Evolutionary conservation across 495 filamentous ascomycete genomes (phyloP).

Genomic region (Penicillium paxilli): DNA sequence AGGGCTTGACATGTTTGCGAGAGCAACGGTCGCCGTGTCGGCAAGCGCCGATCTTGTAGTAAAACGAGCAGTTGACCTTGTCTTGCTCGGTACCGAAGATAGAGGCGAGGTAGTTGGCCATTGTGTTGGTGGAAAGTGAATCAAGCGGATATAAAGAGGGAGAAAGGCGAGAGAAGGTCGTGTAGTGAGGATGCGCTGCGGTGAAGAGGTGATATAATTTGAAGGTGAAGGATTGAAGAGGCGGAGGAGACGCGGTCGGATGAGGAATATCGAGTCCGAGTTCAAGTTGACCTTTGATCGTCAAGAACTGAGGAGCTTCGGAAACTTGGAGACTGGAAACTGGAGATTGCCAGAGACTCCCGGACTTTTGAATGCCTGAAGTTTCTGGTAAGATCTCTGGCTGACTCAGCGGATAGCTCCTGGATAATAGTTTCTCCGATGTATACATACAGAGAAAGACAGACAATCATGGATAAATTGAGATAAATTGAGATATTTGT

Average conservation of each 20-base stretch:
- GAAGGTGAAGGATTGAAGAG: not conserved
- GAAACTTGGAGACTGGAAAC: conserved; percentile 13
- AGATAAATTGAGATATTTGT: too few species aligned
- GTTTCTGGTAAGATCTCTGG: conserved; percentile 46
- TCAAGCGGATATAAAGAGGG: not conserved
- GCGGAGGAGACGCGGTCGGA: not conserved
- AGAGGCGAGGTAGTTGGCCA: conserved; percentile 97
- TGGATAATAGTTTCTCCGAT: conserved; percentile 19
- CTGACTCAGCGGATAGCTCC: conserved; percentile 31
- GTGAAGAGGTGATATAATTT: not conserved
- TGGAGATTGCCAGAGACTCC: too few species aligned
- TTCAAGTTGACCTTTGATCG: too few species aligned
- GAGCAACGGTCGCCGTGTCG: conserved; percentile 97
- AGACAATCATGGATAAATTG: not conserved
- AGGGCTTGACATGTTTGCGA: conserved; percentile 98
- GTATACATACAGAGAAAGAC: not conserved
- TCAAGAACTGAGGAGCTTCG: too few species aligned
- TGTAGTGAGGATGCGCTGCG: not conserved
- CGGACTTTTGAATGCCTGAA: conserved; percentile 32
- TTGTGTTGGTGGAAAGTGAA: conserved; percentile 30
- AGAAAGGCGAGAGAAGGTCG: not conserved
- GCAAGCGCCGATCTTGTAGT: conserved; percentile 98
- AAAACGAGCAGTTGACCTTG: conserved; percentile 85
- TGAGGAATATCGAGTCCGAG: not conserved
- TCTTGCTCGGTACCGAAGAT: conserved; percentile 99